Evolutionary conservation across 2,329 filamentous ascomycete genomes (phyloP).

Genomic region (Apiospora kogelbergensis): DNA sequence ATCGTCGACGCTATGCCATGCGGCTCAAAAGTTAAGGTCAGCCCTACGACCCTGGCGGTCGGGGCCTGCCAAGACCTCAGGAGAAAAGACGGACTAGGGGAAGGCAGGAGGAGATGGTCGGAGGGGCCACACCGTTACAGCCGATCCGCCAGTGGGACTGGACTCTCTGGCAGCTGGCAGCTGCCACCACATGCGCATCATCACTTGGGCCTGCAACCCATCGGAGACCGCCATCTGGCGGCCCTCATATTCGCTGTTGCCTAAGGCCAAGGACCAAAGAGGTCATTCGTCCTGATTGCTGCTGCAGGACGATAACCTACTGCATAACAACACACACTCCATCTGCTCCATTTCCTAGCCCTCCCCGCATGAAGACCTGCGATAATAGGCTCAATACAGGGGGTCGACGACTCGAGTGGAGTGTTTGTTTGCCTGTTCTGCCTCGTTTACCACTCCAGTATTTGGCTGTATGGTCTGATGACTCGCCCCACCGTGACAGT

Average conservation of each 20-base stretch:
- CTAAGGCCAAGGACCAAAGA: neutral
- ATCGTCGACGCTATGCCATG: conserved; percentile 35
- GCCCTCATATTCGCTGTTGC: neutral
- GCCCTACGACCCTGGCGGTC: conserved; percentile 29
- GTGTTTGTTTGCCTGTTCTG: neutral
- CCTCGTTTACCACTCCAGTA: neutral
- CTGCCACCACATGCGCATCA: neutral
- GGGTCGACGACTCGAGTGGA: neutral
- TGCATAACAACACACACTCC: neutral
- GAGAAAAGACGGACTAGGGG: conserved; percentile 4
- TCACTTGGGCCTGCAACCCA: neutral
- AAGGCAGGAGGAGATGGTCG: neutral
- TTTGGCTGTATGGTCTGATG: neutral
- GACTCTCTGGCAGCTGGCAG: neutral
- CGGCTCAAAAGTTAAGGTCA: conserved; percentile 36
- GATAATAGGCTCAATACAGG: neutral
- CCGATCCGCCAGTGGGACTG: conserved; percentile 3
- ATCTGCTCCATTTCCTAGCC: neutral
- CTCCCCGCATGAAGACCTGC: neutral
- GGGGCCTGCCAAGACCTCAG: conserved; percentile 9
- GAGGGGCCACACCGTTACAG: conserved; percentile 3
- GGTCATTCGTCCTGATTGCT: neutral
- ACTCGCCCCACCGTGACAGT: neutral
- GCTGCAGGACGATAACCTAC: neutral
- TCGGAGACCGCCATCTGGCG: neutral